A percentile compares a stretch with the other conserved stretches of the same genome.
These are phyloP conservation scores for Chaetothyriales sp. DNA, from an alignment of 2,329 filamentous ascomycete species.

Conservation along the genomic window DNA sequence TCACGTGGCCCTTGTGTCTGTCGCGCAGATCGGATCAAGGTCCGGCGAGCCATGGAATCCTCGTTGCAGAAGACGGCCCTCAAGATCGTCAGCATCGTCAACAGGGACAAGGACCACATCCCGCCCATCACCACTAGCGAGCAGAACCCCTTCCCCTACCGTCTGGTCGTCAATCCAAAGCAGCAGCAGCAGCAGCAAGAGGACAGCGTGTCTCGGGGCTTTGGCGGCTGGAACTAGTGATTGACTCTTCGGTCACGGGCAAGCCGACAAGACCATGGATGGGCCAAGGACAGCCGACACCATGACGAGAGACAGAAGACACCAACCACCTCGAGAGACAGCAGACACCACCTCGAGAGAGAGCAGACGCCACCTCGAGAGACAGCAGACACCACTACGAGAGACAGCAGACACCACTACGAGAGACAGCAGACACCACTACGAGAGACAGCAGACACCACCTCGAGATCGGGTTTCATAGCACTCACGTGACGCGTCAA, in stretches of 20 bases:
- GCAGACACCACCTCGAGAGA: too few relatives aligned
- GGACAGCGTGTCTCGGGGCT: conserved; percentile 34
- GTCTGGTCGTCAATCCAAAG: conserved; percentile 78
- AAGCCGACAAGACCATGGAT: neutral
- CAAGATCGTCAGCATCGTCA: conserved; percentile 80
- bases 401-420: neutral
- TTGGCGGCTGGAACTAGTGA: conserved; percentile 52
- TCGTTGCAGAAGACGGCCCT: conserved; percentile 75
- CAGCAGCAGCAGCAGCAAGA: conserved; percentile 57
- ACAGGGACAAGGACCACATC: conserved; percentile 86
- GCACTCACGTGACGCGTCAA: neutral
- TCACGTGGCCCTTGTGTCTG: neutral
- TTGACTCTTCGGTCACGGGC: neutral
- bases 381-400: neutral
- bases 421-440: neutral
- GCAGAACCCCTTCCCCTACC: conserved; percentile 86
- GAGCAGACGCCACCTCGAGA: too few relatives aligned
- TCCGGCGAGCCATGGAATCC: conserved; percentile 79
- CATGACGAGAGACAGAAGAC: too few relatives aligned
- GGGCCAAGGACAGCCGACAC: neutral
- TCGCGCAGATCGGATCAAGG: conserved; percentile 62
- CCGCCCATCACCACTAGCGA: conserved; percentile 89
- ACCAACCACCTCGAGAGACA: too few relatives aligned
- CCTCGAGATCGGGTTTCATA: neutral
- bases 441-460: too few relatives aligned